Base-by-base conservation (phyloP, 2,329 filamentous ascomycete genomes). In the Torrubiellomyces zombiae region DNA sequence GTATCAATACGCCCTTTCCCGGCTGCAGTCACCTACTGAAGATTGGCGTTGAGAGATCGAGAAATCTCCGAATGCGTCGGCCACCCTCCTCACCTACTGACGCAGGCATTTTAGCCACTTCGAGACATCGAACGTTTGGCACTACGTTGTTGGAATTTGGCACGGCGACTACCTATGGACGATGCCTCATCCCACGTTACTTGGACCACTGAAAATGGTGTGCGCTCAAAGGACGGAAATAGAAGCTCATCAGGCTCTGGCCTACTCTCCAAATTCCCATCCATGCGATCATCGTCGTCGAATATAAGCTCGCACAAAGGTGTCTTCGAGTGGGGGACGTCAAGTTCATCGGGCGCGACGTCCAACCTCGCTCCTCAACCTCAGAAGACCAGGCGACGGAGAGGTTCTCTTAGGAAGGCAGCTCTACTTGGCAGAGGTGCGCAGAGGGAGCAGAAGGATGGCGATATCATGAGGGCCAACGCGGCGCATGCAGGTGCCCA, bases 391-490 rank as follows among this genome's bases (percentile, higher is more conserved):
- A 65, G 82, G 28, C 73, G 74, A 39, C 69, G 85, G 31, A 79
- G 78, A 44, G 83, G 82, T 4, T 93, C 85, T 8, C 58, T 94
- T 45, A 68, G 85, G 31, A 93, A 93, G 51, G 81, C 80, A 8
- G 83, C 82, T 14, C 58, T 93, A 24, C 60, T 93, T 11, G 80
- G 81, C 10, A 76, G 77, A 33, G 75, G 75, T 32, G 68, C 62
- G 27, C 71, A 67, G 46, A 61, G 66, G 31, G 70, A 68, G 37
- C 61, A 52, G 40, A 64, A 55, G 35, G 70, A 71, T 28, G 51
- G 48, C 28, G 64, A 56, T 27, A 45, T 53, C 11, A 38, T 60
- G 29, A 49, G 46, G 12, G 50, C 62, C 27, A 51, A 61, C 28
- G 56, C 50, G 12, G 45, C 48, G 14, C 43, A 48, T 18, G 32